Evolutionary conservation across 2,329 filamentous ascomycete species (phyloP), one percentile per base, ranked within the genome.

Genomic region (Graphilbum fragrans): DNA sequence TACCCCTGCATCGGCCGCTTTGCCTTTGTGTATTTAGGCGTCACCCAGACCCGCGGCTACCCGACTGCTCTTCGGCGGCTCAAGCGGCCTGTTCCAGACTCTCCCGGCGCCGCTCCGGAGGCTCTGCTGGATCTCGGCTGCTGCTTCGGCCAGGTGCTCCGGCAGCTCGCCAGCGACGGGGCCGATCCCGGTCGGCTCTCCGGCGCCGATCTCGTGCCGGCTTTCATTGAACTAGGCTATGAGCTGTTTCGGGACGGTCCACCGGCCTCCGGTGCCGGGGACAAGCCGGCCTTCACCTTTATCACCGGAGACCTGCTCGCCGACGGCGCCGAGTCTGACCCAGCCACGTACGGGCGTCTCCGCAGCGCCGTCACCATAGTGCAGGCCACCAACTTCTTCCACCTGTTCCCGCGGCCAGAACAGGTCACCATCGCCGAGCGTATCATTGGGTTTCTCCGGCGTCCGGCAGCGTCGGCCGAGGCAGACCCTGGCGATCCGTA

Each of bases 131-230:
- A 67, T 39, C 53, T 63, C 41, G 63, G 59, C 3, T 66, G 63
- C 52, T 65, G 63, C 49, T 59, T 66, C 43, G 63, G 61, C 4
- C 64, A 68, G 40, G 62, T 64, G 35, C 55, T 67, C 34, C 60
- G 65, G 55, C 71, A 83, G 45, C 69, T 78, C 4, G 86, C 87
- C 46, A 92, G 85, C 58, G 86, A 96, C 47, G 92, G 92, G 34
- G 92, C 92, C 32, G 82, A 96, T 58, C 88, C 87, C 1, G 72
- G 82, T 18, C 62, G 62, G 31, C 52, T 65, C 3, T 55, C 53
- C 39, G 63, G 62, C 14, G 53, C 53, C 19, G 64, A 68, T 42
- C 48, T 66, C n/a, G 47, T 53, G 3, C 42, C 42, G 3, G 52
- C 51, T 5, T 59, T 58, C 44, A 51, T 60, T 31, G 51, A 57